These are phyloP conservation scores for Ambrosiella xylebori DNA, from an alignment of 2,329 filamentous ascomycete species.

Conservation along the genomic window DNA sequence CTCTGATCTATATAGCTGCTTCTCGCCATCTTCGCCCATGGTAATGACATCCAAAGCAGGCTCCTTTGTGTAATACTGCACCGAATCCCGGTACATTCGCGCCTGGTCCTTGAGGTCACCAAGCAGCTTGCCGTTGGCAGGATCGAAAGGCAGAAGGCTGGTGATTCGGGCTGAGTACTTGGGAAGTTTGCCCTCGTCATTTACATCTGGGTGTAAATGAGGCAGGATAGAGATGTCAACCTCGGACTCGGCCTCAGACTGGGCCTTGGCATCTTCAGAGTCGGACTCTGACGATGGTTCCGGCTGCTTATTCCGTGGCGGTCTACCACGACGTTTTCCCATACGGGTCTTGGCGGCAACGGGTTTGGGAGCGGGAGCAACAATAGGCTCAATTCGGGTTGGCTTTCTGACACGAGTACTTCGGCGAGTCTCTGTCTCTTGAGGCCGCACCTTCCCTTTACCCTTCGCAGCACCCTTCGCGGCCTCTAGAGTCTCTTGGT, in stretches of 20 bases:
- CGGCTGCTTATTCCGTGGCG: background rate
- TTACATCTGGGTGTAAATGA: background rate
- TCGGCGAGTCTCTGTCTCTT: background rate
- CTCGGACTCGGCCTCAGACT: slow-evolving; percentile 2
- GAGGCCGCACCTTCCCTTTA: background rate
- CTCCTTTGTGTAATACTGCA: background rate
- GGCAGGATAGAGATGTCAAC: slow-evolving; percentile 3
- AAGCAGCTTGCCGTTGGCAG: background rate
- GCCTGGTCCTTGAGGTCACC: slow-evolving; percentile 9
- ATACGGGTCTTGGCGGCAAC: background rate
- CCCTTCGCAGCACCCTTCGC: background rate
- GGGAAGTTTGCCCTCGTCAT: background rate
- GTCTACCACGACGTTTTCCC: background rate
- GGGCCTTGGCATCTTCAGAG: background rate
- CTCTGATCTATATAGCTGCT: slow-evolving; percentile 2
- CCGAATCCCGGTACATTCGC: slow-evolving; percentile 8
- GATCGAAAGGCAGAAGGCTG: slow-evolving; percentile 1
- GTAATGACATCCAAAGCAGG: slow-evolving; percentile 6
- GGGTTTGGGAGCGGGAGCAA: background rate
- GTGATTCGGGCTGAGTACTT: slow-evolving; percentile 1
- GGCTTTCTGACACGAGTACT: background rate
- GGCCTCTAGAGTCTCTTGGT: slow-evolving; percentile 1
- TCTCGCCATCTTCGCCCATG: slow-evolving; percentile 1
- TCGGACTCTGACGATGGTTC: background rate
- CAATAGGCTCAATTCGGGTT: background rate